phyloP scores from a whole-genome alignment of 805 yeast species.

The Zygosaccharomyces rouxii region DNA sequence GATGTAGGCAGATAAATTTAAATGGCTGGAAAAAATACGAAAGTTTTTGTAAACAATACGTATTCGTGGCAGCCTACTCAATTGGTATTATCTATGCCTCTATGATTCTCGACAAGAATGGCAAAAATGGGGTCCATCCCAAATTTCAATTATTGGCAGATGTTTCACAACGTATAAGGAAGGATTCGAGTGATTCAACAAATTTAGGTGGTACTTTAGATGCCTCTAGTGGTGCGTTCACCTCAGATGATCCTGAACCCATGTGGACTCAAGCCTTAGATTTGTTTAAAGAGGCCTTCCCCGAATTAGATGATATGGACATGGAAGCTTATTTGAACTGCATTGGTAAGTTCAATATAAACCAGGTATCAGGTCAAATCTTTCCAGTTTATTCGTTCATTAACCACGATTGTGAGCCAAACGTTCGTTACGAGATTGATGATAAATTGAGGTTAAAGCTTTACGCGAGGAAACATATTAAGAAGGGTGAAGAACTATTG shows the following conservation, averaged over 20 bases:
- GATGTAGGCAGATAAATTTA: constrained; percentile 38
- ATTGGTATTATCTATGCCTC: constrained; percentile 54
- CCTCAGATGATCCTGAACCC: constrained; percentile 25
- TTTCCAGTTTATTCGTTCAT: constrained; percentile 63
- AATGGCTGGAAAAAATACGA: constrained; percentile 53
- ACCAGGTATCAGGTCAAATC: constrained; percentile 61
- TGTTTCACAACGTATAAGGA: constrained; percentile 62
- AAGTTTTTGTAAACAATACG: constrained; percentile 56
- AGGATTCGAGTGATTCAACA: constrained; percentile 53
- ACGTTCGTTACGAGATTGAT: constrained; percentile 49
- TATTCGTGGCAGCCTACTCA: constrained; percentile 67
- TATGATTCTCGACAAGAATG: constrained; percentile 21
- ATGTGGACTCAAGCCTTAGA: constrained; percentile 58
- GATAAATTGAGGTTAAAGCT: constrained; percentile 51
- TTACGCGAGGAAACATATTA: constrained; percentile 53
- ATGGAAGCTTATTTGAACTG: constrained; percentile 55
- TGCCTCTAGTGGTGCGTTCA: constrained; percentile 42
- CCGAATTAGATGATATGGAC: constrained; percentile 32
- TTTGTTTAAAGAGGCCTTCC: constrained; percentile 48
- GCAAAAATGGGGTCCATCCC: constrained; percentile 37
- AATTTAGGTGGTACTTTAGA: constrained; percentile 42
- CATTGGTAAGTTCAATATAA: constrained; percentile 71
- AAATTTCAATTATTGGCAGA: constrained; percentile 62
- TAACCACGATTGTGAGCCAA: constrained; percentile 76
- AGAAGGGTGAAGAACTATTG: constrained; percentile 61